Base-by-base conservation (phyloP, 768 basidiomycete species). In the Sporobolomyces phaffii region DNA sequence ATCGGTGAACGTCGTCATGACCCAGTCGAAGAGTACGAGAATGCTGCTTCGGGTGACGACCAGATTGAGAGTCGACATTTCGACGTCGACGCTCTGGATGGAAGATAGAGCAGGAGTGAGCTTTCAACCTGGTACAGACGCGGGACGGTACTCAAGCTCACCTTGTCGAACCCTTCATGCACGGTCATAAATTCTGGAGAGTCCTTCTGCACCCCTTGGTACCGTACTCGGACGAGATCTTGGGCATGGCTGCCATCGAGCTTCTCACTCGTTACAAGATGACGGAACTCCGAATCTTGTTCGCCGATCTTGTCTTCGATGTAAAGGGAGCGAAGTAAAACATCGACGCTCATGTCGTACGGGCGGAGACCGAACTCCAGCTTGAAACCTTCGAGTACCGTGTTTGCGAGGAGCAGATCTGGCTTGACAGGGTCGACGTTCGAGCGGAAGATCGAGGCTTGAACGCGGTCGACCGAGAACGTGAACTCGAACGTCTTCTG, bases 21-120 rank as follows among this genome's bases (percentile, higher is more conserved):
- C 84, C 79, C 94, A 97, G 79, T 98, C 92, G 78, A 97, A 98
- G 26, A 97, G 78, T 2, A 87, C 83, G 41, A 99, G 71, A 47
- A 97, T 86, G 17, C 94, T 92, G 75, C 91, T 90, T 0, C 96
- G 92, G 11, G 88, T 87, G 5, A 88, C 86, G 62, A 85, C 85
- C 78, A 98, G 86, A 58, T 93, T 83, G 76, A 99, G 86, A 0
- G 94, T 96, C 5, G 94, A 93, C 43, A 98, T 81, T 72, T 85
- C 85, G 70, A 91, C 84, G 73, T 91, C 87, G 63, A 98, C 84
- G 64, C 80, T 88, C 73, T 73, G 38, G 10, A 8, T 5, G 3
- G 26, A 3, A 24, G 36, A 9, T 34, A 18, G 26, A 0, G 7
- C 4, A 22, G 8, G 48, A 36, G 36, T 20, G 18, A 22, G 29